Percentiles rank a stretch among this genome's conserved stretches.
Evolutionary conservation across 2,329 filamentous ascomycete genomes (phyloP).

Genomic region (Cytospora mali): DNA sequence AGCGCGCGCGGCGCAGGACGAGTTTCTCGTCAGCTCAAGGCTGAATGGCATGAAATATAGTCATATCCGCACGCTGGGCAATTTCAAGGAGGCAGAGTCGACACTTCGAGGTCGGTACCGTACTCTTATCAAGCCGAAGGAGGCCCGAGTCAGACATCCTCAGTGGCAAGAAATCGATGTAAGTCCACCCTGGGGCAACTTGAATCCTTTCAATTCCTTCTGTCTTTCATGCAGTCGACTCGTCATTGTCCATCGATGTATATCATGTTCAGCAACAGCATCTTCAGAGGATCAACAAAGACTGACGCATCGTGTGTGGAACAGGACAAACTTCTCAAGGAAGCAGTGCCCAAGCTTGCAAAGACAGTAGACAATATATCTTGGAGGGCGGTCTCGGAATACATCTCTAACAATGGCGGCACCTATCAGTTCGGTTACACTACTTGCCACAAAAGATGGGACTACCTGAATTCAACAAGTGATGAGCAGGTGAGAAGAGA

Average conservation of each 20-base stretch:
- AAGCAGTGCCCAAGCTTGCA: constrained; percentile 45
- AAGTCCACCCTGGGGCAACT: constrained; percentile 50
- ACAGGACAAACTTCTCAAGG: constrained; percentile 49
- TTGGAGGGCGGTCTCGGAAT: constrained; percentile 61
- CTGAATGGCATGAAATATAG: constrained; percentile 63
- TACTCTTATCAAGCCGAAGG: constrained; percentile 64
- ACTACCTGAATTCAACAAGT: constrained; percentile 42
- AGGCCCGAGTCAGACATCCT: constrained; percentile 66
- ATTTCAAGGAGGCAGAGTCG: constrained; percentile 67
- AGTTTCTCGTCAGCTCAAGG: constrained; percentile 58
- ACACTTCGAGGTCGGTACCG: constrained; percentile 71
- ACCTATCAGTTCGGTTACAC: constrained; percentile 62
- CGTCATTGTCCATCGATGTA: background rate
- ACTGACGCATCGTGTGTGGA: background rate
- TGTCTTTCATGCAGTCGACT: constrained; percentile 3
- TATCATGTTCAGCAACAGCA: no score
- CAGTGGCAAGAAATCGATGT: constrained; percentile 67
- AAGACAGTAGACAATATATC: constrained; percentile 46
- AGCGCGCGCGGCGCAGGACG: constrained; percentile 44
- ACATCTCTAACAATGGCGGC: constrained; percentile 54
- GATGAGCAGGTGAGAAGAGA: constrained; percentile 4
- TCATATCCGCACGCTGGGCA: constrained; percentile 59
- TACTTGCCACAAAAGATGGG: constrained; percentile 62
- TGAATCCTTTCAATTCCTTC: background rate
- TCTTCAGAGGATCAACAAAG: background rate